Evolutionary conservation across 768 basidiomycete genomes (phyloP), one percentile per base, ranked within the genome.

Genomic region (Russula vinacea): DNA sequence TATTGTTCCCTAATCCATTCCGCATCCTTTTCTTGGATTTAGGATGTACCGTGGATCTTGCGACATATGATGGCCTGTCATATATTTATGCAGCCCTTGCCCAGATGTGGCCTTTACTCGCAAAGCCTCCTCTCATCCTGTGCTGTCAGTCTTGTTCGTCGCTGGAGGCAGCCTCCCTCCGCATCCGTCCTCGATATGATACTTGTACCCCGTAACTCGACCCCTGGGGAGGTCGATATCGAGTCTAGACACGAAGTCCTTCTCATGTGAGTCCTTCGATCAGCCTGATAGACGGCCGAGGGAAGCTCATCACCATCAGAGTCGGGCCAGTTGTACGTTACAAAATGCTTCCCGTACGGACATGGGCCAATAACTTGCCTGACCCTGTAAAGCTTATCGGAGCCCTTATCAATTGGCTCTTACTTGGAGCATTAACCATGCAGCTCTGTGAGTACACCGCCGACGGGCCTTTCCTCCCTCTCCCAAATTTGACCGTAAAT

Each of bases 391-490:
- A 62, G 62, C 26, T 62, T 14, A 24, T 62, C n/a, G 62, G 62
- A 39, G 51, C 42, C 49, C 32, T 62, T 26, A 0, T 42, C n/a
- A 22, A 32, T 37, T 62, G 56, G 55, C 7, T 51, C 14, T 57
- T 62, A 51, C 32, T 62, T 14, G 62, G 62, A n/a, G 8, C 42
- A 7, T 35, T 62, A 8, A 62, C 56, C 2, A 44, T 62, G 62
- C 62, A 62, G 22, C 19, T 57, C 17, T 62, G 62, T 62, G 22
- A 39, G 62, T 17, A 37, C 49, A n/a, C 55, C 16, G 16, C 3
- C 22, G 19, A 55, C 19, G 3, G 29, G 7, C 24, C 22, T 42
- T 19, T 29, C 22, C 19, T 13, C 39, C 33, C 22, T 22, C 14
- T 24, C 39, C 29, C 16, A 10, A 39, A 16, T 13, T 22, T 56